Base-by-base conservation (phyloP, 768 basidiomycete species). In the Auriscalpium microsporum region DNA sequence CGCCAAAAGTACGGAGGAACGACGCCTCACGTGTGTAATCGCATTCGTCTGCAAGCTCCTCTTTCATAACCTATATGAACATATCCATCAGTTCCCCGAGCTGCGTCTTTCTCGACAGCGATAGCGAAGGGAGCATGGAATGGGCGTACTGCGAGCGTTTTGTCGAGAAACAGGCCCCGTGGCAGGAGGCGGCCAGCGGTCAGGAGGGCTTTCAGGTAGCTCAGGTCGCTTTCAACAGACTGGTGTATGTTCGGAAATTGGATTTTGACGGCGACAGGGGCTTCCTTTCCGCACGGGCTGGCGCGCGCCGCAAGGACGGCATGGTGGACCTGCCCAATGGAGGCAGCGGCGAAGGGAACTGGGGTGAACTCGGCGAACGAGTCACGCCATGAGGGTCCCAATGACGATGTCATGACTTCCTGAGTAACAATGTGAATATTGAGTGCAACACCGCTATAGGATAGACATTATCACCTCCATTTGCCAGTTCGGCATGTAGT, bases 401-500 rank as follows among this genome's bases (percentile, higher is more conserved):
- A 77, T 8, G 92, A 80, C n/a, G 74, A 64, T 1, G 63, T 66
- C 71, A 99, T 78, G 34, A 93, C 93, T 87, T 82, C 64, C 79
- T 82, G 42, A 4, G 17, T 56, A 34, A 56, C 10, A 47, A 56
- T 35, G 53, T 21, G 14, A 42, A 44, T 19, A 16, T 35, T 10
- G 28, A 6, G 7, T 28, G 28, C 28, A 28, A 21, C 28, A 28
- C 5, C 4, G 28, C 28, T 28, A 28, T 28, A 28, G 7, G 28
- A 7, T 4, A 28, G 28, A 28, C 4, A 65, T 21, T 3, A 71
- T 17, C 14, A 91, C 94, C 81, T 94, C 89, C 84, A 97, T 88
- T 67, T 99, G 95, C 88, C 89, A 94, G 62, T 95, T 87, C 0
- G 95, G 95, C 95, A 99, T 99, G 67, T 97, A 97, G 69, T 99